These are phyloP conservation scores for Nitzschia sp. DNA, from an alignment of 108 stramenopile species.

Conservation along the genomic window DNA sequence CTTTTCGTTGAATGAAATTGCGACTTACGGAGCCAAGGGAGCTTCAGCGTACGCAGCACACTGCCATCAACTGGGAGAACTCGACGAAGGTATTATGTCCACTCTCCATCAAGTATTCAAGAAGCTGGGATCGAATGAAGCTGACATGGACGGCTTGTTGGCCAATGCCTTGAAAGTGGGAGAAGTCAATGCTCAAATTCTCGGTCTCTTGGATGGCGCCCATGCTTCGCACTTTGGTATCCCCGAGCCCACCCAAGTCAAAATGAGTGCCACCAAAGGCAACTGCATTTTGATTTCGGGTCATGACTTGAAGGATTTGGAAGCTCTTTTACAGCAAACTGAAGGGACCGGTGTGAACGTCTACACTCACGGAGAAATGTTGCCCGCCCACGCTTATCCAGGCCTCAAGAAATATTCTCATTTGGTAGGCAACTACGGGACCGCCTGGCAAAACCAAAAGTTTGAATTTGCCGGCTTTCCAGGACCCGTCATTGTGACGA, in stretches of 20 bases:
- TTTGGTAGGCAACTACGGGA: constrained; percentile 79
- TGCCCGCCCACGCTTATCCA: constrained; percentile 85
- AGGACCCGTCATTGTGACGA: not conserved
- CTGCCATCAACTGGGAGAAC: constrained; percentile 51
- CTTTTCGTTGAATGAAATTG: constrained; percentile 72
- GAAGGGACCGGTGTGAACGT: constrained; percentile 86
- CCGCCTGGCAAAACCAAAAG: constrained; percentile 87
- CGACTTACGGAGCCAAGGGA: constrained; percentile 71
- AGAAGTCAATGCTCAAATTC: constrained; percentile 56
- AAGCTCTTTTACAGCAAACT: constrained; percentile 72
- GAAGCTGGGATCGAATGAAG: constrained; percentile 55
- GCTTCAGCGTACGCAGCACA: constrained; percentile 78
- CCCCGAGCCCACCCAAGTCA: constrained; percentile 66
- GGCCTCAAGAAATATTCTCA: constrained; percentile 71
- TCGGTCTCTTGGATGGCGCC: constrained; percentile 65
- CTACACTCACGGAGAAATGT: constrained; percentile 88
- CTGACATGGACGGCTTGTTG: constrained; percentile 70
- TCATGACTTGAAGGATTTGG: constrained; percentile 71
- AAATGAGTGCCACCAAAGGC: constrained; percentile 65
- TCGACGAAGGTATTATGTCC: constrained; percentile 50
- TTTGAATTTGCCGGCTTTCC: constrained; percentile 77
- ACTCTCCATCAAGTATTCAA: constrained; percentile 64
- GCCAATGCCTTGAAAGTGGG: constrained; percentile 62
- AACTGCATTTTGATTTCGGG: constrained; percentile 81
- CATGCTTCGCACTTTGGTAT: constrained; percentile 62